Evolutionary conservation across 2,329 filamentous ascomycete genomes (phyloP), one percentile per base, ranked within the genome.

Genomic region (Penicillium vulpinum): DNA sequence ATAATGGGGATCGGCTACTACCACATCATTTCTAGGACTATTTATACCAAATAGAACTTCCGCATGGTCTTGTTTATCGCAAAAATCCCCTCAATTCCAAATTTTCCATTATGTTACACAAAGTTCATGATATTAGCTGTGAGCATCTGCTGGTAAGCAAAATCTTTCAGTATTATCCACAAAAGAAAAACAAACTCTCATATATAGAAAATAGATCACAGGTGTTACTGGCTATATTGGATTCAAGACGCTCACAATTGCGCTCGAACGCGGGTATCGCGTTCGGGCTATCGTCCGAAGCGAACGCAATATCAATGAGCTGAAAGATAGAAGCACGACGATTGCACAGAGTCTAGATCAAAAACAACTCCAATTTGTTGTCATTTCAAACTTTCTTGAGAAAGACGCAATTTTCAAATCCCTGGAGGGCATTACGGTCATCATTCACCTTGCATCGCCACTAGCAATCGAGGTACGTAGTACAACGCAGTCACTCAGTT

Each of bases 391-490:
- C 5, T 43, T 51, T 13, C 21, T 51, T 8, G 18, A 51, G 21
- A 9, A 22, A 6, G 48, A 51, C 35, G 48, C 48, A 43, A 41
- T 51, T 6, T 51, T 51, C 15, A 5, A 51, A 21, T n/a, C 11
- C 5, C 26, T 51, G 16, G 21, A 33, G 11, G 48, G 28, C 1
- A 53, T 53, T 4, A 31, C 18, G 39, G 33, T 38, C 8, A 46
- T 53, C 2, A 46, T 46, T 22, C 51, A 53, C 31, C 51, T 53
- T 13, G 41, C 51, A 13, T 53, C 51, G 2, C 51, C 51, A 1
- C 18, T 53, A 15, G 51, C 51, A 13, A 10, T 53, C 18, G 40
- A 45, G 40, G 51, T 53, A 45, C 31, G 51, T 53, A 53, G 22
- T 22, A 3, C 7, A 7, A 9, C 16, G 1, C 5, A 6, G 11